Conservation (phyloP, 106 monocot species). For the Ottelia alismoides region DNA sequence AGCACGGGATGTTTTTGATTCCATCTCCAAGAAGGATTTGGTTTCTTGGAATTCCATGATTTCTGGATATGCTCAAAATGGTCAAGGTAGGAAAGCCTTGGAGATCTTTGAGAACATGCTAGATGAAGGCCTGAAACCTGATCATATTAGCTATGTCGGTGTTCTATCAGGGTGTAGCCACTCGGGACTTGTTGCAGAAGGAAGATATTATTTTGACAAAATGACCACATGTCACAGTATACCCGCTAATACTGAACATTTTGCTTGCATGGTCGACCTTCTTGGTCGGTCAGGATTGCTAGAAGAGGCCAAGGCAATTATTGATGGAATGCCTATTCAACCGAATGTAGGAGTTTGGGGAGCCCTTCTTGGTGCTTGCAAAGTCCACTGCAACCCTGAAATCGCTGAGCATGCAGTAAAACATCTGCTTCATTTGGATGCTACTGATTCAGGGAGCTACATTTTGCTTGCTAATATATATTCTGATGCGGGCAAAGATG, state of each 20-base stretch:
- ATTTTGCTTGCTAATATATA: slow-evolving; percentile 66
- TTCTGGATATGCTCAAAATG: slow-evolving; percentile 85
- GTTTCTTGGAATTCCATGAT: slow-evolving; percentile 93
- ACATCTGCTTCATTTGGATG: slow-evolving; percentile 46
- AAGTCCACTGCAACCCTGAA: slow-evolving; percentile 39
- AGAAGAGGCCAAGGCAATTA: slow-evolving; percentile 54
- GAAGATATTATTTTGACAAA: slow-evolving; percentile 52
- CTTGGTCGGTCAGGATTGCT: slow-evolving; percentile 60
- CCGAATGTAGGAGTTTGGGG: slow-evolving; percentile 74
- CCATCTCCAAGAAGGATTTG: slow-evolving; percentile 56
- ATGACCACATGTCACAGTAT: slow-evolving; percentile 53
- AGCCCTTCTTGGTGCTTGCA: slow-evolving; percentile 81
- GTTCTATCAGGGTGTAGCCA: slow-evolving; percentile 83
- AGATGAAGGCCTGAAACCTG: slow-evolving; percentile 31
- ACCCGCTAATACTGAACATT: slow-evolving; percentile 58
- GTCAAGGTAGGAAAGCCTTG: slow-evolving; percentile 55
- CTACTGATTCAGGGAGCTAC: slow-evolving; percentile 72
- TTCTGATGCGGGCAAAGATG: slow-evolving; percentile 42
- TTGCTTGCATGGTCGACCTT: slow-evolving; percentile 92
- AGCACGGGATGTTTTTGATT: slow-evolving; percentile 48
- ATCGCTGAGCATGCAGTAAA: slow-evolving; percentile 55
- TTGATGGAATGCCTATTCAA: slow-evolving; percentile 54
- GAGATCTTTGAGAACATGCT: slow-evolving; percentile 62
- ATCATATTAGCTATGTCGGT: slow-evolving; percentile 76
- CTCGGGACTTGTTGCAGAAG: slow-evolving; percentile 68